These are phyloP conservation scores for Lipomyces oligophaga DNA, from an alignment of 805 yeast species.

Conservation along the genomic window DNA sequence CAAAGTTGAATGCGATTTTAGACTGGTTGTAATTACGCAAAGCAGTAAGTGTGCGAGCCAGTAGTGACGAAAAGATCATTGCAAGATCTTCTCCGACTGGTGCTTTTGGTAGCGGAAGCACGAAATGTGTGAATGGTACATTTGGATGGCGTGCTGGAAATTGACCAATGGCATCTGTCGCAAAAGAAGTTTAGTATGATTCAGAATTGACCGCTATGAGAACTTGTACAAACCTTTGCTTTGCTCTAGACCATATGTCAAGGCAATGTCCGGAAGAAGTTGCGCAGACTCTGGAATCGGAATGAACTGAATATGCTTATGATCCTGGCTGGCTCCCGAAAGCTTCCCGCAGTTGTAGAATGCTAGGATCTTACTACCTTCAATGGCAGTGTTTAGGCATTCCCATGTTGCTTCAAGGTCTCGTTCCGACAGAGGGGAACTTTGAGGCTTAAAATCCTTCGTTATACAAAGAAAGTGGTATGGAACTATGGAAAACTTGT, in stretches of 20 bases:
- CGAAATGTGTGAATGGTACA: constrained; percentile 76
- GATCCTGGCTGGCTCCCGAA: constrained; percentile 93
- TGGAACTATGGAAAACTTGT: constrained; percentile 81
- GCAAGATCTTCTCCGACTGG: constrained; percentile 57
- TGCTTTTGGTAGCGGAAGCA: constrained; percentile 55
- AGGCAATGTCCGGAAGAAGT: constrained; percentile 51
- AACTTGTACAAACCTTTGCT: constrained; percentile 23
- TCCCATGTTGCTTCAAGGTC: constrained; percentile 62
- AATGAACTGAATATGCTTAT: constrained; percentile 87
- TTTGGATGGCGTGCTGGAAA: constrained; percentile 62
- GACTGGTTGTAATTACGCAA: constrained; percentile 35
- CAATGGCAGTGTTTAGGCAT: constrained; percentile 43
- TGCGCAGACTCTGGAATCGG: constrained; percentile 56
- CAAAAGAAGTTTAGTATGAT: no score
- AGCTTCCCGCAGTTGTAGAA: constrained; percentile 85
- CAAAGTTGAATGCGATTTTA: constrained; percentile 70
- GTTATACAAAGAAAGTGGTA: constrained; percentile 79
- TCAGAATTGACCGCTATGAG: neutral
- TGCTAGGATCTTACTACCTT: constrained; percentile 61
- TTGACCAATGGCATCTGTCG: constrained; percentile 32
- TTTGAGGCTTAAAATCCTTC: constrained; percentile 66
- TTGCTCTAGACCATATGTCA: constrained; percentile 5
- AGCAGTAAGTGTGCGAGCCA: constrained; percentile 67
- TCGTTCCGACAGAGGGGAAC: constrained; percentile 62
- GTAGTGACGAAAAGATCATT: constrained; percentile 63